Evolutionary conservation across 1,139 yeast species (phyloP).

Genomic region (Suhomyces bribrorum): DNA sequence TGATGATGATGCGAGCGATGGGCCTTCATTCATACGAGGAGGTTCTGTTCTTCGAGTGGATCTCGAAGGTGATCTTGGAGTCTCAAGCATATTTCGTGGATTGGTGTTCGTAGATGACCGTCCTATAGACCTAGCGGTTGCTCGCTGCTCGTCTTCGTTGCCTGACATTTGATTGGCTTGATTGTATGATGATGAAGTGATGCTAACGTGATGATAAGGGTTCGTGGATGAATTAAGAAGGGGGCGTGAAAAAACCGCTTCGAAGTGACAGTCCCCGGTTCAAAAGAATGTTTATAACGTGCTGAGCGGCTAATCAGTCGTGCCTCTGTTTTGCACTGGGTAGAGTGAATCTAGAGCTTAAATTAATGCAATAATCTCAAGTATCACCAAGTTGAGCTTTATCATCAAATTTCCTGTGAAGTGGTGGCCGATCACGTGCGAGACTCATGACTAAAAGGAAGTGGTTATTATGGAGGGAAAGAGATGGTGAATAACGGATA

Average conservation of each 20-base stretch:
- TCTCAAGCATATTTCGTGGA: constrained; percentile 25
- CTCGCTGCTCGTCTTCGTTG: constrained; percentile 5
- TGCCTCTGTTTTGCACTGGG: too few species aligned
- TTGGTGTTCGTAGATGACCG: constrained; percentile 3
- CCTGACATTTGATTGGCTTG: constrained; percentile 7
- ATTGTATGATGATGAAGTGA: background rate
- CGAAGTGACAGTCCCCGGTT: too few species aligned
- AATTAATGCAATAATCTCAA: too few species aligned
- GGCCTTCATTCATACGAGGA: constrained; percentile 29
- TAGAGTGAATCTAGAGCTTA: too few species aligned
- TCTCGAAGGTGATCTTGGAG: constrained; percentile 45
- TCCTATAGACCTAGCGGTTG: constrained; percentile 1
- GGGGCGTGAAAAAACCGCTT: background rate
- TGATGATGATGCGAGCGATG: constrained; percentile 31
- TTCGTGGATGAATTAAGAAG: constrained; percentile 1
- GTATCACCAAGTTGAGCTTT: too few species aligned
- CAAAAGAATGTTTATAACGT: too few species aligned
- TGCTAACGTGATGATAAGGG: too few species aligned
- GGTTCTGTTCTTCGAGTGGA: constrained; percentile 40
- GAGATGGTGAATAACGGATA: too few species aligned
- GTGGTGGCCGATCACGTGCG: constrained; percentile 3
- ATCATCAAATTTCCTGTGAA: constrained; percentile 1
- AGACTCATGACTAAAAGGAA: too few species aligned
- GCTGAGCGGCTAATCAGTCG: too few species aligned
- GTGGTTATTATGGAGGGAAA: too few species aligned